phyloP scores from a whole-genome alignment of 2,329 filamentous ascomycete genomes.

The Aureobasidium mangrovei region DNA sequence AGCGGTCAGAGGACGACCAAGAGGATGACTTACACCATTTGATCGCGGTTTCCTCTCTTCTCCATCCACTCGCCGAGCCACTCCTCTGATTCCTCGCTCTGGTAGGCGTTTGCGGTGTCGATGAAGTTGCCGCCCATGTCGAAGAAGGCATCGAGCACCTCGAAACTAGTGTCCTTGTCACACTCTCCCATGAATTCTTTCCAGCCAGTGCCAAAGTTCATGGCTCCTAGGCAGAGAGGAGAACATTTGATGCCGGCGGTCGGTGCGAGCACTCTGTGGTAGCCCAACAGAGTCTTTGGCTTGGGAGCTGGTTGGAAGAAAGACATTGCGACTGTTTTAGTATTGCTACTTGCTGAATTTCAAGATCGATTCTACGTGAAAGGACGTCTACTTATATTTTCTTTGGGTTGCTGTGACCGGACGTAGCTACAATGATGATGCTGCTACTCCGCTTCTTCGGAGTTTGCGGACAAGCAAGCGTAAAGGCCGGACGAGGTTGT shows the following conservation, averaged over 20 bases:
- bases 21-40: slow-evolving; percentile 25
- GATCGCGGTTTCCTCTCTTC: slow-evolving; percentile 28
- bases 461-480: not conserved
- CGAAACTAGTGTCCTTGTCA: slow-evolving; percentile 52
- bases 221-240: slow-evolving; percentile 47
- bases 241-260: slow-evolving; percentile 24
- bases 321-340: slow-evolving; percentile 13
- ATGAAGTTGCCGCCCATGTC: slow-evolving; percentile 64
- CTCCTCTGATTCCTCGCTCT: slow-evolving; percentile 33
- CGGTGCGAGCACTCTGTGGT: slow-evolving; percentile 16
- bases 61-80: slow-evolving; percentile 39
- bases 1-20: not conserved
- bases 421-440: too few relatives aligned
- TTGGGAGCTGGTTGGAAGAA: slow-evolving; percentile 16
- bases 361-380: too few relatives aligned
- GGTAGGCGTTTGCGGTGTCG: slow-evolving; percentile 45
- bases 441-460: not conserved
- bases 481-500: not conserved
- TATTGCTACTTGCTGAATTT: too few relatives aligned
- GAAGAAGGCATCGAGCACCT: slow-evolving; percentile 58
- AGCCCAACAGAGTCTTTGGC: slow-evolving; percentile 15
- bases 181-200: slow-evolving; percentile 54
- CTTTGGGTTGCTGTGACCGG: too few relatives aligned
- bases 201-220: slow-evolving; percentile 51
- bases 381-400: not conserved